A percentile compares a stretch with the other conserved stretches of the same genome.
phyloP scores from a whole-genome alignment of 352 stramenopile genomes.

The Phytophthora pini region DNA sequence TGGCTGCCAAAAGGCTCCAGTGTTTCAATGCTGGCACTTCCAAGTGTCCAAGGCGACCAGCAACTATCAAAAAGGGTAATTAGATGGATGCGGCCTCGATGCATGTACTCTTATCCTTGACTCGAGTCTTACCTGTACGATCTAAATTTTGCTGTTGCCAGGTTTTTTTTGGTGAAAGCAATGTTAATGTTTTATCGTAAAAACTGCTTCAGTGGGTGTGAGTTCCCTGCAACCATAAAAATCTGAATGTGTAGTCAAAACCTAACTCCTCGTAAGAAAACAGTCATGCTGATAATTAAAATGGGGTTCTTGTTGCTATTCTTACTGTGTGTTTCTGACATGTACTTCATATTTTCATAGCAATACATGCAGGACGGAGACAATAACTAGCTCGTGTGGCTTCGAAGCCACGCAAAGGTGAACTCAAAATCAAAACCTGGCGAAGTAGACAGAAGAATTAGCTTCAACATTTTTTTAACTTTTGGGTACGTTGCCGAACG shows the following conservation, averaged over 20 bases:
- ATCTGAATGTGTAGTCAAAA: conserved; percentile 19
- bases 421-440: conserved; percentile 17
- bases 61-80: neutral
- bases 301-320: no score
- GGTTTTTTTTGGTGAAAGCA: no score
- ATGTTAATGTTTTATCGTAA: neutral
- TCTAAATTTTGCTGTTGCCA: no score
- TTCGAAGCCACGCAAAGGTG: conserved; percentile 17
- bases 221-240: conserved; percentile 21
- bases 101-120: conserved; percentile 17
- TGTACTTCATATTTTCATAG: no score
- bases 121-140: conserved; percentile 20
- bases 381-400: neutral
- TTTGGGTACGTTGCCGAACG: no score
- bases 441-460: neutral
- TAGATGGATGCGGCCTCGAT: conserved; percentile 4
- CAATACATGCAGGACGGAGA: neutral
- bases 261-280: no score
- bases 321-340: no score
- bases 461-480: neutral
- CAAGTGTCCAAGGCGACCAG: no score
- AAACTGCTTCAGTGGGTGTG: neutral
- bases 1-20: conserved; percentile 9
- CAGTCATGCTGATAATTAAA: no score
- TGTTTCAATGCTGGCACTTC: no score